Evolutionary conservation across 2,329 filamentous ascomycete genomes (phyloP).

Genomic region (Fusarium sp.): DNA sequence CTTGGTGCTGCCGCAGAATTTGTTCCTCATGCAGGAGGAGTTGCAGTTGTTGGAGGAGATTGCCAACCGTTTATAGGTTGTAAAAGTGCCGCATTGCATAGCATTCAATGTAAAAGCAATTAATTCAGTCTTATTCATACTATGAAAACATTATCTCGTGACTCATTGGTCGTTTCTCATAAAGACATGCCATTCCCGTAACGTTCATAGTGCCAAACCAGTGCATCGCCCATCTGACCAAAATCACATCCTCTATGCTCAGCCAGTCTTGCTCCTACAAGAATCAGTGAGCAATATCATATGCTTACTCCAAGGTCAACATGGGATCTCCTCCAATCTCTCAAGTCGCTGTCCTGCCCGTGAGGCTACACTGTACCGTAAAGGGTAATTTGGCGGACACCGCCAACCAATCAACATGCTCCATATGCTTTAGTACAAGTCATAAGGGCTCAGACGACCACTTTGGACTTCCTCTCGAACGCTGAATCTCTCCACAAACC

Average conservation of each 20-base stretch:
- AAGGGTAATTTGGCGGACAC: rapidly evolving
- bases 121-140: neutral
- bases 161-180: neutral
- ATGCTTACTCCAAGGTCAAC: too few relatives aligned
- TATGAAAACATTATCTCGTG: neutral
- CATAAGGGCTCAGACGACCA: neutral
- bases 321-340: rapidly evolving
- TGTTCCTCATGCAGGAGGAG: slow-evolving; percentile 52
- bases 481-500: neutral
- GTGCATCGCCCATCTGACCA: neutral
- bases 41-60: slow-evolving; percentile 48
- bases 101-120: neutral
- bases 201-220: neutral
- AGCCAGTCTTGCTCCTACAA: neutral
- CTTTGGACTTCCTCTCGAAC: rapidly evolving
- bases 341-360: too few relatives aligned
- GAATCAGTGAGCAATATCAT: rapidly evolving
- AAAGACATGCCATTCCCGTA: neutral
- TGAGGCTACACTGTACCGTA: neutral
- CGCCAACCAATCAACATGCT: neutral
- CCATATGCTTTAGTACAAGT: too few relatives aligned
- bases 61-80: slow-evolving; percentile 44
- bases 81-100: neutral
- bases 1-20: slow-evolving; percentile 47
- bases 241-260: rapidly evolving